Evolutionary conservation across 73 alveolate species (phyloP).

Genomic region (Tetrahymena thermophila): DNA sequence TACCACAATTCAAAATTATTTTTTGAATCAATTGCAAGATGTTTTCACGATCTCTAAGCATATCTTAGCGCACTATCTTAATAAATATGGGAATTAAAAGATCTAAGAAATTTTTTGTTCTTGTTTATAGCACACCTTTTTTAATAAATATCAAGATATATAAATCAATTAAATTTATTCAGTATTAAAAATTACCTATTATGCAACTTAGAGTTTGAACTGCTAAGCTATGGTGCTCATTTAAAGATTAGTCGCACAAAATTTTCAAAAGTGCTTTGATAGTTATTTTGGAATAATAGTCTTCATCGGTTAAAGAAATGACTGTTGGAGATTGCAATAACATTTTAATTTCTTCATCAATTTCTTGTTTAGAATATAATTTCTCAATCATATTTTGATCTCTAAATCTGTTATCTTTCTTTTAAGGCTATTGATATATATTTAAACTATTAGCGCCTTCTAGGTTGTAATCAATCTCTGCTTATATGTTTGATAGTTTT

Average conservation of each 20-base stretch:
- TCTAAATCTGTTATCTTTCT: background rate
- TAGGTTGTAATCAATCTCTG: background rate
- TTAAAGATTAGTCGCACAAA: conserved; percentile 30
- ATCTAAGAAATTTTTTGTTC: conserved; percentile 19
- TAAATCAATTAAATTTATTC: background rate
- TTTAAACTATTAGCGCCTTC: background rate
- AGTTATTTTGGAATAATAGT: conserved; percentile 32
- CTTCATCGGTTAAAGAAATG: conserved; percentile 11
- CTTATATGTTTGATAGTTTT: background rate
- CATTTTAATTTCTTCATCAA: conserved; percentile 18
- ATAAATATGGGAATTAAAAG: conserved; percentile 28
- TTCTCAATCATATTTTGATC: background rate
- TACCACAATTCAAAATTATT: conserved; percentile 33
- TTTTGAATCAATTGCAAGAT: conserved; percentile 10
- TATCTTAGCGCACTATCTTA: conserved; percentile 13
- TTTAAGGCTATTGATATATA: background rate
- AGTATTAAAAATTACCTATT: background rate
- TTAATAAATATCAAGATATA: background rate
- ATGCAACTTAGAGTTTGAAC: conserved; percentile 31
- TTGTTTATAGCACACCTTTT: conserved; percentile 7
- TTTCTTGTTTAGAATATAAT: conserved; percentile 11
- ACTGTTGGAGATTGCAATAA: conserved; percentile 31
- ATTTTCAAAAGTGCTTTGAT: conserved; percentile 18
- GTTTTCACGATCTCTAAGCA: conserved; percentile 30
- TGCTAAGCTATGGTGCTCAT: conserved; percentile 30